Base-by-base conservation (phyloP, 164 flowering plant genomes). In the Liriodendron chinense region DNA sequence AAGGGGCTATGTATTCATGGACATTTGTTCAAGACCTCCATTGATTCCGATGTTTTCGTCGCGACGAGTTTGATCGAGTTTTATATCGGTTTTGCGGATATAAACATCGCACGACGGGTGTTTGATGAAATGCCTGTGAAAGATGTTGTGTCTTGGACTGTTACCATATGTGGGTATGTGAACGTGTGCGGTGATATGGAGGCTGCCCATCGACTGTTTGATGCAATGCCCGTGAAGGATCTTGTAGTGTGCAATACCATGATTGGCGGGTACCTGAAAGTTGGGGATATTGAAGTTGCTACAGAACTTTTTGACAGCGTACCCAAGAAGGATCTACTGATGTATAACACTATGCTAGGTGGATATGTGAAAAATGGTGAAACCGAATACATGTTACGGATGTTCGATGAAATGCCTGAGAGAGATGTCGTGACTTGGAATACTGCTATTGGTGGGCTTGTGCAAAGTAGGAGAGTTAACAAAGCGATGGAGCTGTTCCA, bases 351-450 rank as follows among this genome's bases (percentile, higher is more conserved):
- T 1, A 47, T 81, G 77, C 68, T 84, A 21, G 82, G 84, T 22
- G 84, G 81, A 7, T 78, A 75, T 69, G 78, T 77, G 1, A 84
- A 79, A 62, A 72, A 73, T 65, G 79, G 82, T 61, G 76, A 77
- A 14, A 18, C 49, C 7, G 80, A 65, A 25, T 48, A 22, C 28
- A 12, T 79, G 72, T 22, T 77, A 14, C 70, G 24, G 20, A 61
- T 81, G 25, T 83, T 83, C 59, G 71, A 65, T 74, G 76, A 73
- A 18, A 80, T 84, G 84, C 79, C 77, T n/a, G 72, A 23, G 50
- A 84, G 72, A 21, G 84, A 82, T 78, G 26, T 74, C 72, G 81
- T 79, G 20, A 72, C 79, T 25, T 83, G 84, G 83, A 79, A 82
- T 76, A 69, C 83, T 1, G 72, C 75, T 22, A 81, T 83, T 66